These are phyloP conservation scores for Skeletonema potamos DNA, from an alignment of 108 stramenopile species.

Conservation along the genomic window DNA sequence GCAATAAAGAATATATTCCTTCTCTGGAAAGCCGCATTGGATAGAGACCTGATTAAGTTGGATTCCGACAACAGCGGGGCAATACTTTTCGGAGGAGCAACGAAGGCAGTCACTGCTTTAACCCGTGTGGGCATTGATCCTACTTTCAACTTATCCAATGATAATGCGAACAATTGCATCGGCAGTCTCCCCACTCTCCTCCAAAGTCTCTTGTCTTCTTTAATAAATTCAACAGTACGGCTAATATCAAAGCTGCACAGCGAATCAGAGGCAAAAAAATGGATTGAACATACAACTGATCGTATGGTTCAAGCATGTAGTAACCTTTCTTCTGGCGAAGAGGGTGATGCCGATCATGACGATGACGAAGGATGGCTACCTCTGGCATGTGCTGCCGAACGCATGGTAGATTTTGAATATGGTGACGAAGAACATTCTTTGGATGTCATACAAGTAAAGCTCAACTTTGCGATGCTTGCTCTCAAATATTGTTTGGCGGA, in stretches of 20 bases:
- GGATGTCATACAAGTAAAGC: slow-evolving; percentile 19
- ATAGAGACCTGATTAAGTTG: slow-evolving; percentile 15
- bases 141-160: slow-evolving; percentile 20
- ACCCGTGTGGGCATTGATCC: slow-evolving; percentile 32
- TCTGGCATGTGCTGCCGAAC: slow-evolving; percentile 21
- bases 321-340: slow-evolving; percentile 21
- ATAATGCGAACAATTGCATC: neutral
- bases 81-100: slow-evolving; percentile 24
- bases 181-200: slow-evolving; percentile 8
- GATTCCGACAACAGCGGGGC: neutral
- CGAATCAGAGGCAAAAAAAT: slow-evolving; percentile 10
- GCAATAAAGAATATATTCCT: slow-evolving; percentile 27
- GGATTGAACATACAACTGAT: slow-evolving; percentile 21
- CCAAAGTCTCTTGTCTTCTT: slow-evolving; percentile 12
- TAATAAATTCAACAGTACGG: slow-evolving; percentile 13
- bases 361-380: slow-evolving; percentile 28
- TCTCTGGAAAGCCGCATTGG: slow-evolving; percentile 24
- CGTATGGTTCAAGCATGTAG: slow-evolving; percentile 27
- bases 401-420: slow-evolving; percentile 4
- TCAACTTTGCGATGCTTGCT: slow-evolving; percentile 7
- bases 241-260: slow-evolving; percentile 23
- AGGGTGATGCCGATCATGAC: slow-evolving; percentile 29
- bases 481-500: neutral
- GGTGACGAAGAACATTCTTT: slow-evolving; percentile 5
- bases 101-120: slow-evolving; percentile 27